Evolutionary conservation across 441 rosid genomes (phyloP).

Genomic region (Dalechampia spathulata): DNA sequence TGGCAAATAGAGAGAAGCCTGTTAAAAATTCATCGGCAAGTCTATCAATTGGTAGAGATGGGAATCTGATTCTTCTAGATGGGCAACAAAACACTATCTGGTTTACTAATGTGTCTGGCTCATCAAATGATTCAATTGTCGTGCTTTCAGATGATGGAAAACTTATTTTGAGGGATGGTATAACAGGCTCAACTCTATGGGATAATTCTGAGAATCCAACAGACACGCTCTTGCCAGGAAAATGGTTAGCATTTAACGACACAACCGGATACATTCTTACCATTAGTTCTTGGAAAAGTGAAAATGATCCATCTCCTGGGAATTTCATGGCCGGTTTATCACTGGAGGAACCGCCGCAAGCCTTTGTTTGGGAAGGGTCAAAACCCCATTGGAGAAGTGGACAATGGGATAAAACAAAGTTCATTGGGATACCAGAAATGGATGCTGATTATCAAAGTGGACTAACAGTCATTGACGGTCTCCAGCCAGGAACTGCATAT

Average conservation of each 20-base stretch:
- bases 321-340: conserved; percentile 7
- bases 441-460: conserved; percentile 16
- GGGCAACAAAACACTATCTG: conserved; percentile 6
- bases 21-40: conserved; percentile 29
- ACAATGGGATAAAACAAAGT: conserved; percentile 12
- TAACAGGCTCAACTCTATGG: conserved; percentile 8
- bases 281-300: conserved; percentile 9
- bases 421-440: conserved; percentile 16
- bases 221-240: conserved; percentile 5
- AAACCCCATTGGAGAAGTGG: conserved; percentile 20
- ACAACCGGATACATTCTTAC: neutral
- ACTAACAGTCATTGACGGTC: conserved; percentile 4
- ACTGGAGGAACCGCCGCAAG: conserved; percentile 5
- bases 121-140: neutral
- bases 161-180: neutral
- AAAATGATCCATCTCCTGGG: conserved; percentile 11
- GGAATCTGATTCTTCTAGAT: conserved; percentile 13
- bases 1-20: conserved; percentile 68
- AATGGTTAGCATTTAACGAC: neutral
- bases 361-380: conserved; percentile 3
- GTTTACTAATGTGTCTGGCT: conserved; percentile 10
- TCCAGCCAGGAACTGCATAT: conserved; percentile 10
- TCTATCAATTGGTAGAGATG: conserved; percentile 8
- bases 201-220: conserved; percentile 7
- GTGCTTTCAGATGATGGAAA: conserved; percentile 3